A percentile compares a stretch with the other conserved stretches of the same genome.
Conservation (phyloP, 2,329 filamentous ascomycete species). For the Fusarium sp. region DNA sequence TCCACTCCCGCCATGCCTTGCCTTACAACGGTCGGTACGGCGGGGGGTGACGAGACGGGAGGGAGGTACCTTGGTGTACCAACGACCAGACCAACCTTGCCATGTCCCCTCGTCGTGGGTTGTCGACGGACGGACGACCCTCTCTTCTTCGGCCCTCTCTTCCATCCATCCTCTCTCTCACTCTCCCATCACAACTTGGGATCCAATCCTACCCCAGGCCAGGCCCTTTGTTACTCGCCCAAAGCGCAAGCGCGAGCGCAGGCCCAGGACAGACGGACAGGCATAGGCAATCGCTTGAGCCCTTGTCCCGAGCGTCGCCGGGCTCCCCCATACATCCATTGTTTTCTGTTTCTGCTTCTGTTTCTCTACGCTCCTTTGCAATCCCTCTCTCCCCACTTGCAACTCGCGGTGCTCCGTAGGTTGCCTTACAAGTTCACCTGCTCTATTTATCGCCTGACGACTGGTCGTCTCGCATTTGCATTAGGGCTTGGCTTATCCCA, state of each 20-base stretch:
- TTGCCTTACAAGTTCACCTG: conserved; percentile 28
- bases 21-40: conserved; percentile 5
- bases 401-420: conserved; percentile 12
- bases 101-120: conserved; percentile 14
- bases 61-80: conserved; percentile 15
- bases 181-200: conserved; percentile 36
- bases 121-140: not conserved
- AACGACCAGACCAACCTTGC: conserved; percentile 33
- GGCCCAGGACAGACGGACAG: not conserved
- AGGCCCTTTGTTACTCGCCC: conserved; percentile 39
- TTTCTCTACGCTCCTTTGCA: conserved; percentile 47
- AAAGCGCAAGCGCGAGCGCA: conserved; percentile 36
- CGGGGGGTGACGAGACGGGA: not conserved
- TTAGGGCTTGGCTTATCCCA: conserved; percentile 47
- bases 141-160: conserved; percentile 33
- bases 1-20: conserved; percentile 18
- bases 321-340: conserved; percentile 27
- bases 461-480: conserved; percentile 48
- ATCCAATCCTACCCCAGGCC: conserved; percentile 37
- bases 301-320: conserved; percentile 28
- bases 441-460: conserved; percentile 43
- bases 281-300: conserved; percentile 14
- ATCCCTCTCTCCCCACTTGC: conserved; percentile 32
- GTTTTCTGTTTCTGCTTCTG: conserved; percentile 38
- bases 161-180: conserved; percentile 28